phyloP scores from a whole-genome alignment of 1,139 yeast species.

The Taiozyma onychis region DNA sequence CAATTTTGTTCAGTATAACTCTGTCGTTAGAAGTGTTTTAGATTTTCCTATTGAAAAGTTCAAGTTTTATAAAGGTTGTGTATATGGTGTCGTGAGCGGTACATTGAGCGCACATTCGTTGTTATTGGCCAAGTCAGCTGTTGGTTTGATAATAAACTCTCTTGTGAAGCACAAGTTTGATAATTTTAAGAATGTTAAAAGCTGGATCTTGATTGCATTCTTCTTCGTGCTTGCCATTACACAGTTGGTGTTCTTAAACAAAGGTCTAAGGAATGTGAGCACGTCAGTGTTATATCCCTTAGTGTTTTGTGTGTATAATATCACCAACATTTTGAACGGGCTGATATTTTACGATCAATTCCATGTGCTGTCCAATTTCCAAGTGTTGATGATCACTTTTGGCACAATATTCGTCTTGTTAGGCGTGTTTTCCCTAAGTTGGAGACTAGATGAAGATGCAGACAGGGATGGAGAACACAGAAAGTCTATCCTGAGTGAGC shows the following conservation, averaged over 20 bases:
- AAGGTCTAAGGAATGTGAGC: slow-evolving; percentile 66
- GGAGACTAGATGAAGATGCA: slow-evolving; percentile 34
- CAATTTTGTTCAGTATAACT: slow-evolving; percentile 3
- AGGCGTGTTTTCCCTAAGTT: slow-evolving; percentile 52
- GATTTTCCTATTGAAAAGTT: slow-evolving; percentile 8
- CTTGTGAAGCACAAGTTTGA: slow-evolving; percentile 30
- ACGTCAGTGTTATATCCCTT: slow-evolving; percentile 81
- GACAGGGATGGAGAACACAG: not conserved
- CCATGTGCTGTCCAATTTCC: slow-evolving; percentile 32
- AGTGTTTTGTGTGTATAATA: slow-evolving; percentile 78
- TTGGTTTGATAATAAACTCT: slow-evolving; percentile 56
- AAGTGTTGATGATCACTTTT: slow-evolving; percentile 38
- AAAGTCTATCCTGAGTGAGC: slow-evolving; percentile 4
- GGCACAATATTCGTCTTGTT: slow-evolving; percentile 46
- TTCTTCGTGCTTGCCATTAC: slow-evolving; percentile 68
- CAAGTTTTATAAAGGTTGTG: slow-evolving; percentile 39
- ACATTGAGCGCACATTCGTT: slow-evolving; percentile 81
- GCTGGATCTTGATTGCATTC: slow-evolving; percentile 40
- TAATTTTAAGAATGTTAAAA: slow-evolving; percentile 17
- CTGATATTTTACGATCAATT: slow-evolving; percentile 56
- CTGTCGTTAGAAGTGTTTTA: slow-evolving; percentile 1
- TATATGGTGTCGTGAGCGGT: slow-evolving; percentile 71
- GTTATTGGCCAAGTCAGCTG: slow-evolving; percentile 76
- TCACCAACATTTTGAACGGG: slow-evolving; percentile 70
- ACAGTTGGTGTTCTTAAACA: slow-evolving; percentile 69